Base-by-base conservation (phyloP, 306 rosid species). In the Casuarina glauca region DNA sequence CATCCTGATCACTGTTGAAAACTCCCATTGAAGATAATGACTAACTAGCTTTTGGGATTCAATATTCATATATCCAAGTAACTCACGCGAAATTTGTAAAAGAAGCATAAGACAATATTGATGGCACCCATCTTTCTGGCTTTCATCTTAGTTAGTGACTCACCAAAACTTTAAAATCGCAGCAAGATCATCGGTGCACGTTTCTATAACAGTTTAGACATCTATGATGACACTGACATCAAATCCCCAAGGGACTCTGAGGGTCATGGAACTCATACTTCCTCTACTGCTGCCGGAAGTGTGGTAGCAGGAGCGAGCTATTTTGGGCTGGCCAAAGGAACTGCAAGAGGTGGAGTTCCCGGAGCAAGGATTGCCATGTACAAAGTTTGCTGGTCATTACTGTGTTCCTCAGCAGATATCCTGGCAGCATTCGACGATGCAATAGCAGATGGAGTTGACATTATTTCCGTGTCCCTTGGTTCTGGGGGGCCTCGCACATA, bases 181-280 rank as follows among this genome's bases (percentile, higher is more conserved):
- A 85, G 86, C 53, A 82, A 82, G 72, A 38, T 85, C 44, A 85
- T 85, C 6, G 78, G 86, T 55, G 82, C 86, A 6, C 71, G 83
- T 26, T 78, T 12, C 72, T 81, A 81, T 79, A 57, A 66, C 13
- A 41, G 76, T 0, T 67, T 70, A 0, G 74, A 9, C 11, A 0
- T 0, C 64, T 49, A 70, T 3, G 80, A 50, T 39, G 15, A 36
- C 39, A 76, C 35, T 8, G 85, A 84, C 72, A 16, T 84, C 78
- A 43, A 77, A 64, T 81, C 80, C 57, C 84, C 87, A 51, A 69
- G 84, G 64, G 87, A 80, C 71, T 55, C 77, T 44, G 5, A n/a
- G 12, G 87, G 82, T 12, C 80, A 84, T 62, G 84, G 84, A 73
- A 76, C 63, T 51, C 84, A 80, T 57, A 77, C 84, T 2, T 81